Evolutionary conservation across 306 rosid species (phyloP), one percentile per base, ranked within the genome.

Genomic region (Fragaria ananassa): DNA sequence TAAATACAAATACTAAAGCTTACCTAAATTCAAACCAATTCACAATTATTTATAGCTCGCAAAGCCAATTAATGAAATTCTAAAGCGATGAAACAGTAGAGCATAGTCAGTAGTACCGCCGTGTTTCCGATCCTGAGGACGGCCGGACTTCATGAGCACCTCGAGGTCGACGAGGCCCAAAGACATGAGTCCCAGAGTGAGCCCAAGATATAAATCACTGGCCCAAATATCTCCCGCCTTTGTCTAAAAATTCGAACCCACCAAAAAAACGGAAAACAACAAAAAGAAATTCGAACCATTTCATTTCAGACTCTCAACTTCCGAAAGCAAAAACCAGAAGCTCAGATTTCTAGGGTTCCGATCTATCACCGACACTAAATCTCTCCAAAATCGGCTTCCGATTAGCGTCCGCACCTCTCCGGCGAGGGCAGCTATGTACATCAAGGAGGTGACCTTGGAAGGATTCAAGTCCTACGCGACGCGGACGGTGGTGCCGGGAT

Each of bases 401-500:
- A n/a, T 8, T n/a, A n/a, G 27, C 8, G 27, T 2, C 58, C 23
- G 3, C 8, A 51, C 1, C 58, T 19, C 10, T 54, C 60, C 60
- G 60, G 60, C 57, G 57, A 51, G 10, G 1, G 8, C 0, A 51
- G 63, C 19, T 0, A 95, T 95, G 98, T 71, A 90, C 87, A 82
- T 95, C 83, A 90, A 95, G 83, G 98, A 95, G 78, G 29, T 90
- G 11, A 90, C 93, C 88, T 72, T 95, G 76, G 98, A 95, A 71
- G 98, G 98, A n/a, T 95, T 95, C 90, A 95, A 95, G 81, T 95
- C 98, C 7, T 95, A 92, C 76, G 98, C 97, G 56, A 95, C 93
- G 19, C 85, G 97, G 83, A 95, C 98, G 0, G 93, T 92, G 7
- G 97, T 95, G 42, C 93, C 96, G 0, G 97, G 98, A 3, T 95